Base-by-base conservation (phyloP, 75 land plant genomes). In the Pseudotsuga menziesii region DNA sequence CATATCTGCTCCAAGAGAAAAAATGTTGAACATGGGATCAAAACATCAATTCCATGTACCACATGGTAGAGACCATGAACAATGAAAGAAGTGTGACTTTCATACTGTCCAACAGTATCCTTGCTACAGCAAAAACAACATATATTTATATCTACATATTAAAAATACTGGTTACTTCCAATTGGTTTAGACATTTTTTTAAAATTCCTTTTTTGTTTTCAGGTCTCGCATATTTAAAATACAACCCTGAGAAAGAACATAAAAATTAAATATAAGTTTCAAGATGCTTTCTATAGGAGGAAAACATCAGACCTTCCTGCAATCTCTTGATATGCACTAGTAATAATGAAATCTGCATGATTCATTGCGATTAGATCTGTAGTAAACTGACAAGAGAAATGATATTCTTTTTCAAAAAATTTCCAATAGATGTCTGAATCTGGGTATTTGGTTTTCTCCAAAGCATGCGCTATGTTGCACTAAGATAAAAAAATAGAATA, bases 381-480 rank as follows among this genome's bases (percentile, higher is more conserved):
- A 36, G 93, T 89, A 81, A 91, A 91, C 72, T 91, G 93, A 80
- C 92, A 89, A 25, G 93, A 87, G 77, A 91, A 91, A 61, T 91
- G 93, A 61, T 91, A 91, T 77, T 91, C 89, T 59, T 85, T 85
- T 26, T 91, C 93, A 59, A 78, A 89, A 15, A 71, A 80, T 75
- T 83, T 86, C 93, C 93, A 91, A 71, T 89, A 91, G 48, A 91
- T 89, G 81, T 91, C 93, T 7, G 92, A 91, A 35, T 85, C 93
- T 32, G 92, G 93, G 78, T 91, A 91, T 80, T 91, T 91, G 8
- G 93, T 91, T 74, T 91, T 91, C 87, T 91, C 93, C 84, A 91
- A 61, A 5, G 93, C 93, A 78, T 91, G 93, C 5, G 93, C 93
- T 75, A 91, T 91, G 48, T 78, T 91, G 57, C 93, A 91, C 93